These are phyloP conservation scores for Diospyros lotus DNA, from an alignment of 148 eudicot genomes.

Conservation along the genomic window DNA sequence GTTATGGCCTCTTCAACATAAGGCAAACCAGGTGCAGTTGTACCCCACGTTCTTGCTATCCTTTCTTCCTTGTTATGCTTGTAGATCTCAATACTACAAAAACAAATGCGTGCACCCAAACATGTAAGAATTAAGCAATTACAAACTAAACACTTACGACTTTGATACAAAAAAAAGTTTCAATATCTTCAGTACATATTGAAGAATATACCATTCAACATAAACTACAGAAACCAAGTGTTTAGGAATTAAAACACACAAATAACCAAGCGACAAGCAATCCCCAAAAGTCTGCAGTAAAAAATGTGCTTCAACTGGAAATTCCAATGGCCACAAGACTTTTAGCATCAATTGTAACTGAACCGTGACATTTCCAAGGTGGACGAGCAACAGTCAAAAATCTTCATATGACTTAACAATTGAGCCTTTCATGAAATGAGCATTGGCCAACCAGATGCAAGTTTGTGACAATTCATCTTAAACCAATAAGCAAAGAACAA, in stretches of 20 bases:
- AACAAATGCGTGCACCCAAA: neutral
- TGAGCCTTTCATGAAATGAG: neutral
- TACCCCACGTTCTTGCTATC: constrained; percentile 92
- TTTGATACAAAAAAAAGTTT: neutral
- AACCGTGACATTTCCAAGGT: neutral
- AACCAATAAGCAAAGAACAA: neutral
- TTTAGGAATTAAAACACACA: neutral
- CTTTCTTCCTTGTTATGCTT: constrained; percentile 96
- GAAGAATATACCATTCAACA: neutral
- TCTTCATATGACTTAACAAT: neutral
- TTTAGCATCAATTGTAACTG: neutral
- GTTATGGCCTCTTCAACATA: constrained; percentile 76
- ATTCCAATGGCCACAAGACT: neutral
- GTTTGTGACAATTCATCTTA: neutral
- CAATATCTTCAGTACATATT: neutral
- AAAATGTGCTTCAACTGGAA: neutral
- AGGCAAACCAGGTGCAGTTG: constrained; percentile 86
- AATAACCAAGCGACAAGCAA: neutral
- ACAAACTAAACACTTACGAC: neutral
- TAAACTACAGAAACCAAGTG: neutral
- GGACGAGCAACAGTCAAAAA: neutral
- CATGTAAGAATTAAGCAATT: constrained; percentile 1
- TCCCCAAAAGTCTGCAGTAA: neutral
- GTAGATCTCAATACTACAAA: constrained; percentile 80
- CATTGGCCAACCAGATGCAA: neutral